Evolutionary conservation across 2,329 filamentous ascomycete genomes (phyloP).

Genomic region (Fusarium keratoplasticum): DNA sequence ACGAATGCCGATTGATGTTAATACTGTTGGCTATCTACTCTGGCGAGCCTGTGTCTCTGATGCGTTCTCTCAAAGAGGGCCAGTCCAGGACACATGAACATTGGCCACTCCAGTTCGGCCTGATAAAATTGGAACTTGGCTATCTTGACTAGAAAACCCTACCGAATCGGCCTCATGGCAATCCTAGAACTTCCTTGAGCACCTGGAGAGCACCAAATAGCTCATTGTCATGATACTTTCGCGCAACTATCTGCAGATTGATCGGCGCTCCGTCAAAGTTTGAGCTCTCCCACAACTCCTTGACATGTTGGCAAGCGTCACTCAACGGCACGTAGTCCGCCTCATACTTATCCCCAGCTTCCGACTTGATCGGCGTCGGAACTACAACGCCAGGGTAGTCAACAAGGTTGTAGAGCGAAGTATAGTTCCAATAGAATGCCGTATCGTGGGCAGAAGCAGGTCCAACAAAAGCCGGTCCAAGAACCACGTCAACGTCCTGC

Average conservation of each 20-base stretch:
- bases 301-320: constrained; percentile 46
- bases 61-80: neutral
- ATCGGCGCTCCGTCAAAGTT: constrained; percentile 51
- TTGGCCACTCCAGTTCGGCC: neutral
- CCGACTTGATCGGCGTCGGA: constrained; percentile 43
- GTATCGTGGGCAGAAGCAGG: constrained; percentile 39
- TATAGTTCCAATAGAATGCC: neutral
- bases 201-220: constrained; percentile 46
- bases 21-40: neutral
- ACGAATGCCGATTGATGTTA: too few relatives aligned
- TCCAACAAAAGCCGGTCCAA: neutral
- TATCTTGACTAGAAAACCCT: neutral
- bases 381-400: constrained; percentile 50
- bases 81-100: neutral
- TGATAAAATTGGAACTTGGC: neutral
- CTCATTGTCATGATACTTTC: constrained; percentile 50
- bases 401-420: constrained; percentile 35
- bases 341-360: constrained; percentile 44
- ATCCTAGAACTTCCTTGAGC: constrained; percentile 25
- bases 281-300: constrained; percentile 46
- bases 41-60: neutral
- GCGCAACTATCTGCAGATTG: constrained; percentile 48
- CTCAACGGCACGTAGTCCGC: constrained; percentile 42
- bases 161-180: neutral
- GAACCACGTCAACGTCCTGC: neutral